Base-by-base conservation (phyloP, 23 red algal species). In the Gracilaria domingensis region DNA sequence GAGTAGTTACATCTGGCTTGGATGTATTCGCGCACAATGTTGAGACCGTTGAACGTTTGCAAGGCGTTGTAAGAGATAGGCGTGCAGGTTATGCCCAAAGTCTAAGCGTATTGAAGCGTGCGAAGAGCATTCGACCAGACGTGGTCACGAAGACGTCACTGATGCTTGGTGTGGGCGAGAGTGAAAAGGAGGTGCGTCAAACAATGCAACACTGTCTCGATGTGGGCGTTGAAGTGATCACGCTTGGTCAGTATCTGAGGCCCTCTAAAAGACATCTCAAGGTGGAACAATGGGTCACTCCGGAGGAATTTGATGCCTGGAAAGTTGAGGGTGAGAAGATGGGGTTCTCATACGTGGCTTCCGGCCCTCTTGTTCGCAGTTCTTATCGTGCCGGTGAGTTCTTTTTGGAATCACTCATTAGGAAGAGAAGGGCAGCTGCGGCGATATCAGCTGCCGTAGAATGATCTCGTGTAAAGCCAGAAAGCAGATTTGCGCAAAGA, bases 11-110 rank as follows among this genome's bases (percentile, higher is more conserved):
- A n/a, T 90, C 84, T 18, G 97, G 97, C 36, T 30, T 96, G 25
- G 97, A 98, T 49, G 97, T 98, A 13, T 96, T 96, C 79, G 97
- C 97, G 25, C 97, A 98, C 80, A 98, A 98, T 81, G 82, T 98
- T 23, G 97, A 98, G 51, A 98, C 97, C 0, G 97, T 98, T 0
- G 44, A 93, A 53, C 89, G 97, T 16, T 56, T 98, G 81, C 88
- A 95, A 75, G 54, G 55, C 2, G 97, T 87, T 23, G 97, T 98
- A 39, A 85, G 97, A 61, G 97, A 98, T 54, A 48, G 91, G 29
- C 91, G 97, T 40, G 97, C 97, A 12, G 80, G 58, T 17, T 98
- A 96, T 66, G 44, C 30, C 16, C 97, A 98, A 80, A 95, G 76
- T 51, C 36, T 98, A 14, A 26, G 25, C 12, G 94, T 96, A 8